A percentile compares a stretch with the other conserved stretches of the same genome.
These are phyloP conservation scores for Russula compacta DNA, from an alignment of 768 basidiomycete species.

Conservation along the genomic window DNA sequence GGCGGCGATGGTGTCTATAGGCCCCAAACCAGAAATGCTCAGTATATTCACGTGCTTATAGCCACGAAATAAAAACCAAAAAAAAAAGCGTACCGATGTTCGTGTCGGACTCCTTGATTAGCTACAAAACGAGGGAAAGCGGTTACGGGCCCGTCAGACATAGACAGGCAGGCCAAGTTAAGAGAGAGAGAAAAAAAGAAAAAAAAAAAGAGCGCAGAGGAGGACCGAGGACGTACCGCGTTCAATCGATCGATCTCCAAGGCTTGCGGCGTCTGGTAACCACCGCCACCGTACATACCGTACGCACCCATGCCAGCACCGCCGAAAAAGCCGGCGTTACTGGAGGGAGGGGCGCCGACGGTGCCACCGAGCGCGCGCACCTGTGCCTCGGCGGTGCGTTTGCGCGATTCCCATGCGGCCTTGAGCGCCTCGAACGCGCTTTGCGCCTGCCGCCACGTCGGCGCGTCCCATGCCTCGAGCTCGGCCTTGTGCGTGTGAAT, in stretches of 20 bases:
- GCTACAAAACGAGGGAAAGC: constrained; percentile 25
- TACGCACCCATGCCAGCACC: constrained; percentile 22
- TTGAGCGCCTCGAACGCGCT: constrained; percentile 55
- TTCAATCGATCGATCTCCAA: constrained; percentile 50
- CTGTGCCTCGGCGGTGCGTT: constrained; percentile 43
- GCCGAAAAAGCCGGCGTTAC: constrained; percentile 26
- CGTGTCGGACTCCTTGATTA: constrained; percentile 46
- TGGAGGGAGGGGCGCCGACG: constrained; percentile 11
- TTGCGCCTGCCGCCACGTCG: constrained; percentile 32
- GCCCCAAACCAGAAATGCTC: background rate
- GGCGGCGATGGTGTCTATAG: constrained; percentile 55
- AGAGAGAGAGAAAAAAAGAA: background rate
- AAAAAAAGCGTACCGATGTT: constrained; percentile 37
- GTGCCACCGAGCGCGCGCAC: constrained; percentile 38
- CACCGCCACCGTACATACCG: constrained; percentile 21
- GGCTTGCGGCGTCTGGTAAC: constrained; percentile 10
- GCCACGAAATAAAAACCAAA: background rate
- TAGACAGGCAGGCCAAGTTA: no score
- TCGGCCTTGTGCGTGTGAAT: constrained; percentile 57
- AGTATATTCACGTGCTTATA: background rate
- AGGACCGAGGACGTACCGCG: constrained; percentile 35
- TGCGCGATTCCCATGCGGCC: constrained; percentile 53
- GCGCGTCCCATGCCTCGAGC: constrained; percentile 34
- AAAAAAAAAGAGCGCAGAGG: background rate
- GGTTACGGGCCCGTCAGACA: background rate